A percentile compares a stretch with the other conserved stretches of the same genome.
phyloP scores from a whole-genome alignment of 495 filamentous ascomycete genomes.

The Penicillium chermesinum region DNA sequence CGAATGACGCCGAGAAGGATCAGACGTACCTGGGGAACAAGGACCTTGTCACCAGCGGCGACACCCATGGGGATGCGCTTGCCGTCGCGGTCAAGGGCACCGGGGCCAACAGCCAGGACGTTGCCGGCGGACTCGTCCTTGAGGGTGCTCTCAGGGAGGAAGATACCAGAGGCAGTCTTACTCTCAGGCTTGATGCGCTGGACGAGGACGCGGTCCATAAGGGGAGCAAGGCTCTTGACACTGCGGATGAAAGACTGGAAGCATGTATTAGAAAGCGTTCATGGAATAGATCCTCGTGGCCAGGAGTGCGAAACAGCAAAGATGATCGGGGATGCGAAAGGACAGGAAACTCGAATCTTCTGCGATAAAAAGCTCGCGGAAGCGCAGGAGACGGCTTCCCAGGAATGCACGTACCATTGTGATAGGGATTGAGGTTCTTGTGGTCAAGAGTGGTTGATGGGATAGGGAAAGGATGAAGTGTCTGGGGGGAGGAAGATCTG shows the following conservation, averaged over 20 bases:
- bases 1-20: neutral
- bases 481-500: slow-evolving; percentile 35
- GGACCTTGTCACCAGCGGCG: slow-evolving; percentile 76
- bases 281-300: too few species aligned
- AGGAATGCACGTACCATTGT: slow-evolving; percentile 19
- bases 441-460: slow-evolving; percentile 27
- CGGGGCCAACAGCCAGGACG: slow-evolving; percentile 92
- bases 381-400: neutral
- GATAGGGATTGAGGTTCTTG: slow-evolving; percentile 18
- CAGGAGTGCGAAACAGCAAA: slow-evolving; percentile 6
- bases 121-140: slow-evolving; percentile 98
- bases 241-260: slow-evolving; percentile 79
- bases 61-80: slow-evolving; percentile 81
- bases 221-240: slow-evolving; percentile 91
- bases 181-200: slow-evolving; percentile 96
- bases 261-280: too few species aligned
- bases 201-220: slow-evolving; percentile 96
- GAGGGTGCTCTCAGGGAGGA: slow-evolving; percentile 92
- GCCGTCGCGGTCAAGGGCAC: slow-evolving; percentile 78
- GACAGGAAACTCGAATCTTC: neutral
- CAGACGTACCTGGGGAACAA: slow-evolving; percentile 86
- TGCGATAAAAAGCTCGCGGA: slow-evolving; percentile 1
- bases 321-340: too few species aligned
- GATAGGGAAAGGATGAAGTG: slow-evolving; percentile 31
- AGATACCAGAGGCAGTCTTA: slow-evolving; percentile 94